phyloP scores from a whole-genome alignment of 345 rosid genomes.

The Ceriops tagal region DNA sequence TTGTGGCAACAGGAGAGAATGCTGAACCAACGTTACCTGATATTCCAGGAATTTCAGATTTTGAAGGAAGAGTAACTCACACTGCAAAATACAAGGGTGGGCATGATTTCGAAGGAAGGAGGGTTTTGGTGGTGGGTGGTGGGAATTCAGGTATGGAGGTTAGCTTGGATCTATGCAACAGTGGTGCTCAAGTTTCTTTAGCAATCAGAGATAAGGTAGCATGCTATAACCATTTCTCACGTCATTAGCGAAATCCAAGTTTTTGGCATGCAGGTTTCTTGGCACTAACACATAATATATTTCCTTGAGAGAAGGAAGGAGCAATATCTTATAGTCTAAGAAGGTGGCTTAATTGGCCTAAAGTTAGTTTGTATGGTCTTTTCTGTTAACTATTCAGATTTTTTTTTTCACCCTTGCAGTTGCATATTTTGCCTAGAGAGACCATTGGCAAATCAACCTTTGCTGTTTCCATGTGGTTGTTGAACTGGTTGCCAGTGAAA shows the following conservation, averaged over 20 bases:
- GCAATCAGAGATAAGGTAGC: slow-evolving; percentile 20
- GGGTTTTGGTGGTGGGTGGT: slow-evolving; percentile 75
- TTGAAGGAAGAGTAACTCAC: slow-evolving; percentile 43
- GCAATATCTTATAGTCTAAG: too few relatives aligned
- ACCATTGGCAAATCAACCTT: slow-evolving; percentile 61
- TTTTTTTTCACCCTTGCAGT: slow-evolving; percentile 23
- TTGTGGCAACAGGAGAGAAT: slow-evolving; percentile 84
- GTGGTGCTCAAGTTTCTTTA: slow-evolving; percentile 19
- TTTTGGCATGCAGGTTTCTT: not conserved
- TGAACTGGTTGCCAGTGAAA: slow-evolving; percentile 52
- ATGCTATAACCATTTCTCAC: slow-evolving; percentile 29
- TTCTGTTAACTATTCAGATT: not conserved
- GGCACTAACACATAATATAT: too few relatives aligned
- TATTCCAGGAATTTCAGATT: slow-evolving; percentile 39
- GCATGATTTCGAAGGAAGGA: slow-evolving; percentile 37
- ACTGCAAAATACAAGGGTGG: slow-evolving; percentile 69
- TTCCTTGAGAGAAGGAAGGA: too few relatives aligned
- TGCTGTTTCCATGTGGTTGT: slow-evolving; percentile 52
- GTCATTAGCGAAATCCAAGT: too few relatives aligned
- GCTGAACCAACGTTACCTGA: slow-evolving; percentile 76
- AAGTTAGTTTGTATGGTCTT: not conserved
- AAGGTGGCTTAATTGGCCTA: not conserved
- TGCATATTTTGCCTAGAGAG: slow-evolving; percentile 64
- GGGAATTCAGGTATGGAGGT: slow-evolving; percentile 97
- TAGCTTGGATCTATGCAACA: slow-evolving; percentile 72